Conservation (phyloP, 1,284 basidiomycete genomes). For the Boletellus deceptivus region DNA sequence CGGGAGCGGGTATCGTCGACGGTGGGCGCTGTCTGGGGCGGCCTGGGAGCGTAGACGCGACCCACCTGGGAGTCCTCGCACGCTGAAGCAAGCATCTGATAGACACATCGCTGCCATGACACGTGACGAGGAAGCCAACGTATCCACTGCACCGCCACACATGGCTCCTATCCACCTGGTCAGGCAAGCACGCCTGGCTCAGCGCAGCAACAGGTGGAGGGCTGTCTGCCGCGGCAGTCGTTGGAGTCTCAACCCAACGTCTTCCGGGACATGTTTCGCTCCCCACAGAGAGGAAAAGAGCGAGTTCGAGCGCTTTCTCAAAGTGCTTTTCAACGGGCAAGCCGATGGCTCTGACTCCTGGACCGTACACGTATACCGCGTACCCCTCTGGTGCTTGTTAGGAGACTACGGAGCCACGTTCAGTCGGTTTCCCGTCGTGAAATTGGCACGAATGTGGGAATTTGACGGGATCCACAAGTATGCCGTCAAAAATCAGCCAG, state of each 20-base stretch:
- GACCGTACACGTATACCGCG: not conserved
- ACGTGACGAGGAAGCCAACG: constrained; percentile 6
- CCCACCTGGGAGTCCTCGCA: not conserved
- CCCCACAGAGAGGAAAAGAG: constrained; percentile 11
- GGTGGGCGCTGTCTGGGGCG: not conserved
- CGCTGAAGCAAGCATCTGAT: constrained; percentile 19
- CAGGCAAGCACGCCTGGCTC: constrained; percentile 3
- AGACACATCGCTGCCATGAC: constrained; percentile 8
- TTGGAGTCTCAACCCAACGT: constrained; percentile 23
- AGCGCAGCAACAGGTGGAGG: constrained; percentile 18
- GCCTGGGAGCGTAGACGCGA: not conserved
- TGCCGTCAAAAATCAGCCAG: not conserved
- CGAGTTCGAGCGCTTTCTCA: constrained; percentile 24
- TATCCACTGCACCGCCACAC: constrained; percentile 16
- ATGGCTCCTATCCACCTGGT: not conserved
- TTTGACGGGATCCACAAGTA: constrained; percentile 11
- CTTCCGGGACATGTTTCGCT: too few species aligned
- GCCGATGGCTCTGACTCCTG: not conserved
- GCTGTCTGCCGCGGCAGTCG: constrained; percentile 21
- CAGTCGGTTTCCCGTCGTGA: constrained; percentile 18
- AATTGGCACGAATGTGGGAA: constrained; percentile 25
- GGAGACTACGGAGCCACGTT: not conserved
- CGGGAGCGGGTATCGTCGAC: not conserved
- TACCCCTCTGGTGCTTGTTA: not conserved
- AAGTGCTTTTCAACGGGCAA: constrained; percentile 19